Conservation (phyloP, 2,329 filamentous ascomycete genomes). For the Fusarium kyushuense region DNA sequence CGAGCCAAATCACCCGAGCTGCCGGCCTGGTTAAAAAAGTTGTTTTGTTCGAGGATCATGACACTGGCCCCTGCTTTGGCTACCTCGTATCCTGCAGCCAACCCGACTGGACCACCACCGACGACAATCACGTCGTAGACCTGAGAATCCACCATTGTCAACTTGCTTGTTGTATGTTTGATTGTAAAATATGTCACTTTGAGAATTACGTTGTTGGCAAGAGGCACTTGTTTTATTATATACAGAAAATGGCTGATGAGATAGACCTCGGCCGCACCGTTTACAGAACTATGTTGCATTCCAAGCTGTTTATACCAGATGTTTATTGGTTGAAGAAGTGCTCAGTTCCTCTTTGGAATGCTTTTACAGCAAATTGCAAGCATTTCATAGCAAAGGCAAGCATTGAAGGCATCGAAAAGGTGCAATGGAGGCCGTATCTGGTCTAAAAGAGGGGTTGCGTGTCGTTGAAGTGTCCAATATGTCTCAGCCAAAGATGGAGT, state of each 20-base stretch:
- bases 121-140: slow-evolving; percentile 25
- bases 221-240: not conserved
- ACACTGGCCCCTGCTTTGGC: slow-evolving; percentile 24
- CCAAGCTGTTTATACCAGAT: not conserved
- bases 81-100: slow-evolving; percentile 34
- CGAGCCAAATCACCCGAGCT: slow-evolving; percentile 29
- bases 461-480: not conserved
- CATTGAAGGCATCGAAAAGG: accelerated
- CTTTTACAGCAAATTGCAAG: too few species aligned
- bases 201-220: too few species aligned
- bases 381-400: not conserved
- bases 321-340: not conserved
- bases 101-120: slow-evolving; percentile 25
- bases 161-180: not conserved
- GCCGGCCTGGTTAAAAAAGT: slow-evolving; percentile 30
- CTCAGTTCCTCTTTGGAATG: not conserved
- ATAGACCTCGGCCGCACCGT: not conserved
- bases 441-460: not conserved
- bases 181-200: not conserved
- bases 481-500: not conserved
- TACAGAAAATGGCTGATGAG: not conserved
- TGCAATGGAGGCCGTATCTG: not conserved
- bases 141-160: not conserved
- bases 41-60: slow-evolving; percentile 31
- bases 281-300: not conserved